A percentile compares a stretch with the other conserved stretches of the same genome.
Evolutionary conservation across 23 red algal species (phyloP).

Genomic region (Pyropia haitanensis): DNA sequence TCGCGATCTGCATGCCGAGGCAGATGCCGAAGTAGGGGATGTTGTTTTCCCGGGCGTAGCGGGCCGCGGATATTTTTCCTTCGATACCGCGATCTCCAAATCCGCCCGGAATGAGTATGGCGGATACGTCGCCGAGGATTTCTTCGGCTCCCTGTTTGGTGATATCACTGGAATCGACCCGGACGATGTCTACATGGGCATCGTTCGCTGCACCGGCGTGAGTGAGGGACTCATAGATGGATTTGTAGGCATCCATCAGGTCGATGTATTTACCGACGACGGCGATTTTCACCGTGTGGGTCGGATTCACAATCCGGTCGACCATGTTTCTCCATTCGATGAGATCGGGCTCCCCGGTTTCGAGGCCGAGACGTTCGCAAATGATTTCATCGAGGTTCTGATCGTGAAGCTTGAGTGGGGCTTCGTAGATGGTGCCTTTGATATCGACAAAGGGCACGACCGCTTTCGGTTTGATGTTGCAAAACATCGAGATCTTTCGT

Average conservation of each 20-base stretch:
- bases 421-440: neutral
- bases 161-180: neutral
- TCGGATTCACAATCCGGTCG: neutral
- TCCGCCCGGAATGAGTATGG: neutral
- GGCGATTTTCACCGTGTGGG: neutral
- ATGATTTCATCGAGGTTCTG: neutral
- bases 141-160: neutral
- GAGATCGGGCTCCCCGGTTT: neutral
- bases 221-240: neutral
- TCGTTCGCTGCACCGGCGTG: neutral
- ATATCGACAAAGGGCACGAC: neutral
- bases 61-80: neutral
- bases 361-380: neutral
- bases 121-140: neutral
- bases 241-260: constrained; percentile 2
- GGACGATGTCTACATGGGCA: neutral
- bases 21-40: constrained; percentile 3
- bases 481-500: constrained; percentile 4
- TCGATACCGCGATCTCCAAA: constrained; percentile 4
- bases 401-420: constrained; percentile 2
- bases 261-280: constrained; percentile 5
- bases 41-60: constrained; percentile 3
- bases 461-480: neutral
- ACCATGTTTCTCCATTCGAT: neutral
- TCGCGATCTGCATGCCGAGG: constrained; percentile 1